These are phyloP conservation scores for Phytophthora citricola DNA, from an alignment of 352 stramenopile genomes.

Conservation along the genomic window DNA sequence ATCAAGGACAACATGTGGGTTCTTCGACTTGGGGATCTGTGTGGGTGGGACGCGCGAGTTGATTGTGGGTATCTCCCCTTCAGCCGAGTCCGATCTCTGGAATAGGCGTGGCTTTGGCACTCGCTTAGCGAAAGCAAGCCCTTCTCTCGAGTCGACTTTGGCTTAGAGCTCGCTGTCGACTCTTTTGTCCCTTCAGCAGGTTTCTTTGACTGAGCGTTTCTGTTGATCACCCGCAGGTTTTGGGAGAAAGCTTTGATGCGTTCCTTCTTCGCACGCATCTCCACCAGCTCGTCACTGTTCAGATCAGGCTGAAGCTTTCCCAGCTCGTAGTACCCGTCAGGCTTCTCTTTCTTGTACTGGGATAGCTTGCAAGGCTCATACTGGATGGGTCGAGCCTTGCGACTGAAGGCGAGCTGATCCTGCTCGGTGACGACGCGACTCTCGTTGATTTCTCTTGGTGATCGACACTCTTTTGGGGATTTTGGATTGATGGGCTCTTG, in stretches of 20 bases:
- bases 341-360: constrained; percentile 90
- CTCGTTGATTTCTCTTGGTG: constrained; percentile 68
- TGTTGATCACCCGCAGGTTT: constrained; percentile 83
- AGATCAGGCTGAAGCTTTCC: constrained; percentile 90
- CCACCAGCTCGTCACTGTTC: constrained; percentile 79
- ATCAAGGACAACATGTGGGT: constrained; percentile 57
- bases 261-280: constrained; percentile 81
- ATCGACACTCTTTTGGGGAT: constrained; percentile 43
- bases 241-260: constrained; percentile 87
- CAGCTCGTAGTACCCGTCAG: constrained; percentile 85
- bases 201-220: constrained; percentile 49
- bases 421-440: constrained; percentile 58
- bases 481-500: constrained; percentile 8
- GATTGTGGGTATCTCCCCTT: constrained; percentile 13
- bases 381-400: constrained; percentile 71
- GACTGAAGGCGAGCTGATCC: constrained; percentile 82
- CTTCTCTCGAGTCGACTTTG: constrained; percentile 71
- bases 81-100: constrained; percentile 31
- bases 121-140: constrained; percentile 80
- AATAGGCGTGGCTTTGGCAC: constrained; percentile 72
- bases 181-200: constrained; percentile 28
- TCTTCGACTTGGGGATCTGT: constrained; percentile 16
- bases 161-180: constrained; percentile 37
- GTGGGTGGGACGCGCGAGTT: not conserved
- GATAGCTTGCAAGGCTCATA: constrained; percentile 88